Base-by-base conservation (phyloP, 164 flowering plant species). In the Stephania cephalantha region DNA sequence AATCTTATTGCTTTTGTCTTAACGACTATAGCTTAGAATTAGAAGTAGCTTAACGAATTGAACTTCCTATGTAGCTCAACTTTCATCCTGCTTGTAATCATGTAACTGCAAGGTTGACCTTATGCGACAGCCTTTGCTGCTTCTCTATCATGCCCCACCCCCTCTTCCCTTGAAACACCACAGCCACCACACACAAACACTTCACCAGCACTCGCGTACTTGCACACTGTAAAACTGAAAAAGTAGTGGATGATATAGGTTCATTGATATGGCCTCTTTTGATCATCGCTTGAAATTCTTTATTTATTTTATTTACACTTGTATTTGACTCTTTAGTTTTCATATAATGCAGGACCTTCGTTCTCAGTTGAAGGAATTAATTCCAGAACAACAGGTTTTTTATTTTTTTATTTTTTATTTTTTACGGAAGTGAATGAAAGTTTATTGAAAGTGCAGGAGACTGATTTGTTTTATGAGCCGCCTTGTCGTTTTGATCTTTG, bases 311-410 rank as follows among this genome's bases (percentile, higher is more conserved):
- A 0, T 65, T 0, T 65, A 6, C 29, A n/a, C 5, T 8, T 42
- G 35, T 68, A 12, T 20, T 6, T 20, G 35, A 20, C 53, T 72
- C 35, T n/a, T 53, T 66, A 9, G 9, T 20, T 77, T 48, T 78
- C 25, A 6, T 76, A n/a, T 74, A 12, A 5, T 83, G 82, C 78
- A 95, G 97, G 97, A 92, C 78, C 97, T 95, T 74, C 88, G 81
- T 75, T 86, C 95, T 67, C 95, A 95, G 80, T 83, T 95, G 82
- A 85, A 86, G 83, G 98, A 92, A 74, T 70, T 95, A 82, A 91
- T 93, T 82, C 97, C 97, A 70, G 91, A 93, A 82, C 93, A 93
- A 74, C 98, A 93, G 98, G 98, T 95, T 74, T 71, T 73, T 77
- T 72, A 45, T 2, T 69, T 6, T 6, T 69, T 30, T 0, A 17